These are phyloP conservation scores for Metrosideros polymorpha DNA, from an alignment of 441 rosid genomes.

Conservation along the genomic window DNA sequence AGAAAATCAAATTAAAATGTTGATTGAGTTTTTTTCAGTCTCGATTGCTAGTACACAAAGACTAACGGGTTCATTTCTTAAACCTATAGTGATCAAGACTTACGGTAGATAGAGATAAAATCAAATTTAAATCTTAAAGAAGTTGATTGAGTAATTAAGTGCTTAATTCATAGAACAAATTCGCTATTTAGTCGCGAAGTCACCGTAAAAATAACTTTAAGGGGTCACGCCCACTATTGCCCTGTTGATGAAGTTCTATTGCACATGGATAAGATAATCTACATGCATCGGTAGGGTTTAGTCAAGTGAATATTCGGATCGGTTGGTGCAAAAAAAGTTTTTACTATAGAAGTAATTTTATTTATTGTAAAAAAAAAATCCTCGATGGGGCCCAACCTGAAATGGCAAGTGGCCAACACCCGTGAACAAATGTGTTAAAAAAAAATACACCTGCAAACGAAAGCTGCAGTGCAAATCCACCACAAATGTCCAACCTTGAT, in stretches of 20 bases:
- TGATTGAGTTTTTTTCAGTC: not conserved
- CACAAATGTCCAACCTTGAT: too few species aligned
- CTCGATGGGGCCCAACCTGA: not conserved
- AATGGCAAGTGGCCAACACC: not conserved
- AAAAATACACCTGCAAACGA: rapidly evolving
- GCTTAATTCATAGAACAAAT: rapidly evolving
- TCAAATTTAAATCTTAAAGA: too few species aligned
- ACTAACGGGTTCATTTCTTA: too few species aligned
- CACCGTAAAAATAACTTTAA: not conserved
- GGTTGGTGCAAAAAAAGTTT: not conserved
- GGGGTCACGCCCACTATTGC: not conserved
- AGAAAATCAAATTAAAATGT: too few species aligned
- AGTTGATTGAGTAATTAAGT: not conserved
- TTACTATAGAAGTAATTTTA: not conserved
- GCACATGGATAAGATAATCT: not conserved
- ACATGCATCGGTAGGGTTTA: rapidly evolving
- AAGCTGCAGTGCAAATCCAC: rapidly evolving
- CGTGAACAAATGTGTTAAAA: not conserved
- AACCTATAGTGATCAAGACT: too few species aligned
- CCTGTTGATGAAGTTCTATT: not conserved
- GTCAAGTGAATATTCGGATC: not conserved
- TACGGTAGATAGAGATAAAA: too few species aligned
- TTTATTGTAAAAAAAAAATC: not conserved
- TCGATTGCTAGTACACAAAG: not conserved
- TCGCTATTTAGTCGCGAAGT: not conserved